Percentiles rank a stretch among this genome's conserved stretches.
phyloP scores from a whole-genome alignment of 2,329 filamentous ascomycete genomes.

The Saccharata proteae region DNA sequence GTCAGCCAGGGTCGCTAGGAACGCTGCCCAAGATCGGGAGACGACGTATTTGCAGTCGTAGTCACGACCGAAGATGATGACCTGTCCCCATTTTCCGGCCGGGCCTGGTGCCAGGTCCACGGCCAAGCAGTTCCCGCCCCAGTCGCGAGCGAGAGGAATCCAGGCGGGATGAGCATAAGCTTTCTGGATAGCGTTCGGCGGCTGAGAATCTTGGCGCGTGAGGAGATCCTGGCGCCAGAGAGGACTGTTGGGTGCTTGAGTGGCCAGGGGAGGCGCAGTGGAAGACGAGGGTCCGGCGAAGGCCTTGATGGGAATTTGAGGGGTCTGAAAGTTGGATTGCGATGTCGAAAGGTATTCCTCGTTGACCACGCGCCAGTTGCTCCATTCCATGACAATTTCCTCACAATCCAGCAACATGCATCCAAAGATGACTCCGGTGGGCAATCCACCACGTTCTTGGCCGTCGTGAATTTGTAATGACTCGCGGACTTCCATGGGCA shows the following conservation, averaged over 20 bases:
- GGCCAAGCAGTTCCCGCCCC: conserved; percentile 96
- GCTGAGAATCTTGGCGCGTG: conserved; percentile 76
- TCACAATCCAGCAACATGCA: conserved; percentile 96
- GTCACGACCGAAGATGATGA: conserved; percentile 92
- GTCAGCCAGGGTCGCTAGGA: conserved; percentile 78
- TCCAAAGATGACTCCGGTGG: conserved; percentile 86
- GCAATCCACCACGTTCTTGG: conserved; percentile 85
- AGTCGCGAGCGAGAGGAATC: conserved; percentile 93
- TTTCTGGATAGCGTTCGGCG: conserved; percentile 75
- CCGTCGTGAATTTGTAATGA: conserved; percentile 86
- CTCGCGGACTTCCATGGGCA: conserved; percentile 87
- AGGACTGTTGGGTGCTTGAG: conserved; percentile 42
- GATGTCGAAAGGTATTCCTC: conserved; percentile 66
- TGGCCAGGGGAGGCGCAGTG: conserved; percentile 43
- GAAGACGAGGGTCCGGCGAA: conserved; percentile 56
- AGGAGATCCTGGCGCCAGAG: conserved; percentile 80
- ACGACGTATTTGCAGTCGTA: conserved; percentile 98
- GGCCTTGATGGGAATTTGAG: conserved; percentile 57
- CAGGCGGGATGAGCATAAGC: conserved; percentile 87
- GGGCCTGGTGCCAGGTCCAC: conserved; percentile 87
- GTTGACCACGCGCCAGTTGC: conserved; percentile 90
- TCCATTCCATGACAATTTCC: conserved; percentile 96
- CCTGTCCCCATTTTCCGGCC: conserved; percentile 83
- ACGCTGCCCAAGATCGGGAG: conserved; percentile 78
- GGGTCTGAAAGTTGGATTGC: conserved; percentile 39